Evolutionary conservation across 345 rosid species (phyloP), one percentile per base, ranked within the genome.

Genomic region (Lumnitzera littorea): DNA sequence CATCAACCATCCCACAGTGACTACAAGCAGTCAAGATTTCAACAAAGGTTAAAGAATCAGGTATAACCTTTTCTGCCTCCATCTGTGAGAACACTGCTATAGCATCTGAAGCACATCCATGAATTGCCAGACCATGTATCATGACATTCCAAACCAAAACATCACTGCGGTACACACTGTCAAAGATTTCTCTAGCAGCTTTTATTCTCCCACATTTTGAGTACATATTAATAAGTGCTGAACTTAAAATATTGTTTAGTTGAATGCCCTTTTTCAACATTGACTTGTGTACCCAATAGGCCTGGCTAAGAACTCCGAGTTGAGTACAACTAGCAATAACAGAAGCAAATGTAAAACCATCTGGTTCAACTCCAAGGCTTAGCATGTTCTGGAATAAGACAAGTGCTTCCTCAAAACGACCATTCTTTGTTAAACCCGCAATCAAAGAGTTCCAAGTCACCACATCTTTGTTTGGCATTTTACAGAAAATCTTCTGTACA

Each of bases 371-470:
- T 24, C 74, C 68, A 3, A 71, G 69, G 8, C 51, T 64, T 64
- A 86, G 57, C 98, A 91, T 88, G 53, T 67, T 56, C 11, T 24
- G 61, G 36, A 91, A 86, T 15, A 68, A 58, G 43, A 57, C 64
- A 41, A 88, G 47, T 0, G 91, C 90, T 31, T 83, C 87, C 31
- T 84, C 80, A 63, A 74, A 83, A 10, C 84, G 77, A 3, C 64
- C 68, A 60, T 88, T 86, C 55, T 70, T 83, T 31, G 82, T 77
- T 57, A 76, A 79, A 53, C 91, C 91, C 15, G 87, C 78, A 14
- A 91, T 84, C 83, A 91, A 74, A 29, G 89, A 71, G 65, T 88
- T 91, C 96, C 96, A 91, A 13, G 95, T 68, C 27, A 84, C 81
- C 56, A 82, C 85, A 78, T 91, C 86, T 48, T 55, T 62, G 14